These are phyloP conservation scores for Zasmidium cellare DNA, from an alignment of 2,329 filamentous ascomycete species.

Conservation along the genomic window DNA sequence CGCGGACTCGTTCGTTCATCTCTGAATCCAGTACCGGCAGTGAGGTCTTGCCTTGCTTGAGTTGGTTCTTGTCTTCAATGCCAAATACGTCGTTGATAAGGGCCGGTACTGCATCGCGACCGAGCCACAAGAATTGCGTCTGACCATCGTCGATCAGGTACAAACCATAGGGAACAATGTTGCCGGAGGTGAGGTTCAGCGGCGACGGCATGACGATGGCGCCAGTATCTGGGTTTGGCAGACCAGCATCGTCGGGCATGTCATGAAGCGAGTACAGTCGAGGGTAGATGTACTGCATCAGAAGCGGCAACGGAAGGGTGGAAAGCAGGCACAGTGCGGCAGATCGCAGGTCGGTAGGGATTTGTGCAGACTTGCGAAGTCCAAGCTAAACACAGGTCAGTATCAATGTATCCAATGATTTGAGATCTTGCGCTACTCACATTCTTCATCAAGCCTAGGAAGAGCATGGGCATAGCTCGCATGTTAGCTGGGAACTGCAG, in stretches of 20 bases:
- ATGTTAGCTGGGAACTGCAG: conserved; percentile 94
- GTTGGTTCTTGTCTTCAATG: conserved; percentile 74
- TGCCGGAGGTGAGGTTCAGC: conserved; percentile 82
- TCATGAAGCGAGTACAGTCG: conserved; percentile 78
- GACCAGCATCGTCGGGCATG: conserved; percentile 91
- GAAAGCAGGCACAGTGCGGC: conserved; percentile 93
- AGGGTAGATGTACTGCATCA: conserved; percentile 83
- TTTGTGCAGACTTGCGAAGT: conserved; percentile 87
- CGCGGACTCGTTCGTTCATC: conserved; percentile 91
- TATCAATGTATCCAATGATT: conserved; percentile 5
- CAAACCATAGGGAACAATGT: conserved; percentile 82
- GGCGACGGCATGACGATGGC: conserved; percentile 85
- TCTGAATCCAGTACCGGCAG: conserved; percentile 89
- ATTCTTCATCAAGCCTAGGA: conserved; percentile 94
- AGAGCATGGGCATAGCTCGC: conserved; percentile 81
- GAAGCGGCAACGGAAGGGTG: conserved; percentile 81
- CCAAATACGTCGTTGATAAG: conserved; percentile 89
- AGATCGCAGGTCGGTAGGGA: conserved; percentile 88
- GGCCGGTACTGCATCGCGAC: conserved; percentile 87
- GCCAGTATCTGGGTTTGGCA: conserved; percentile 80
- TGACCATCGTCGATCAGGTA: conserved; percentile 97
- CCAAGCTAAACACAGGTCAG: conserved; percentile 56
- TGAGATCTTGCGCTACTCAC: conserved; percentile 52
- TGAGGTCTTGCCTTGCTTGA: conserved; percentile 87
- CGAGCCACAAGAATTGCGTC: conserved; percentile 96